A percentile compares a stretch with the other conserved stretches of the same genome.
These are phyloP conservation scores for Penicillium olsonii DNA, from an alignment of 2,329 filamentous ascomycete genomes.

Conservation along the genomic window DNA sequence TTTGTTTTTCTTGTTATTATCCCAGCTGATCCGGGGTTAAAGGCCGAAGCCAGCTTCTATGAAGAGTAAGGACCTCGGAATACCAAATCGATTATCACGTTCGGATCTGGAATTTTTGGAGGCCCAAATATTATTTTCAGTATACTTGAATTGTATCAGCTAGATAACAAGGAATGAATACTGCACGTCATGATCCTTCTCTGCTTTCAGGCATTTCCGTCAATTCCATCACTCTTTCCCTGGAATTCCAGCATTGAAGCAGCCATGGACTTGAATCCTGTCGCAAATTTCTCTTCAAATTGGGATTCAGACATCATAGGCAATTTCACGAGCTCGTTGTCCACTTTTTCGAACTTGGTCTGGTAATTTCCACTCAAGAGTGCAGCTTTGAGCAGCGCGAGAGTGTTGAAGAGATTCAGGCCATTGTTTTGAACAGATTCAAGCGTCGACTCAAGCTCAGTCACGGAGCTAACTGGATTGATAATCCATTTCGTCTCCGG, in stretches of 20 bases:
- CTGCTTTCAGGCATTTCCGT: background rate
- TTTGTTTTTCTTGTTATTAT: background rate
- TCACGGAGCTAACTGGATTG: background rate
- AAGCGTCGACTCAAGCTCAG: background rate
- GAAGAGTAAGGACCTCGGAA: too few species aligned
- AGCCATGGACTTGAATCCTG: background rate
- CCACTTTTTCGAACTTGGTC: background rate
- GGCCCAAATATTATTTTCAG: too few species aligned
- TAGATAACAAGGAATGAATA: too few species aligned
- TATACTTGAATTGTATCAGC: too few species aligned
- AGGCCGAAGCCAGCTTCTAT: background rate
- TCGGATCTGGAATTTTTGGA: too few species aligned
- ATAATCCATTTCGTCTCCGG: background rate
- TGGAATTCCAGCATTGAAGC: background rate
- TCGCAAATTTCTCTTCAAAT: constrained; percentile 4
- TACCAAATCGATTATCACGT: too few species aligned
- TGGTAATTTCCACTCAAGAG: constrained; percentile 1
- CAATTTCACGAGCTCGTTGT: constrained; percentile 3
- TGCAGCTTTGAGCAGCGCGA: constrained; percentile 2
- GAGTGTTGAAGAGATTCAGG: constrained; percentile 1
- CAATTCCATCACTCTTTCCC: background rate
- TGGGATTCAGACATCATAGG: background rate
- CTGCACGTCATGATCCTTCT: background rate
- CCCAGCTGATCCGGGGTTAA: background rate
- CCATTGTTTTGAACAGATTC: background rate